Evolutionary conservation across 1,284 basidiomycete genomes (phyloP).

Genomic region (Takashimella tepidaria): DNA sequence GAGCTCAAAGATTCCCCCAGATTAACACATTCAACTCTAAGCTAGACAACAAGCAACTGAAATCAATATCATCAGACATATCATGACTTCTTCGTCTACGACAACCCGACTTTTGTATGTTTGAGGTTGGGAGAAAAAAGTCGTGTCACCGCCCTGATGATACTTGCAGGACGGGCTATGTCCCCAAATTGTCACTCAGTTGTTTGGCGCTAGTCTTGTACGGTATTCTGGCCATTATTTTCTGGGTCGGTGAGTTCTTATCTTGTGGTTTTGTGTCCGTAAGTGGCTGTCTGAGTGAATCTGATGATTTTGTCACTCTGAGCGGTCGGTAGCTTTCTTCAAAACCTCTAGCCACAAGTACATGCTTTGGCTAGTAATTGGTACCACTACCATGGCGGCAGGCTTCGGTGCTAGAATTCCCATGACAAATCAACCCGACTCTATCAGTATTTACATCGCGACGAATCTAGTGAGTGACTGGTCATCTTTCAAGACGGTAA

Average conservation of each 20-base stretch:
- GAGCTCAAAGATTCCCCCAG: too few species aligned
- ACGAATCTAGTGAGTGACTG: conserved; percentile 53
- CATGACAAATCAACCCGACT: conserved; percentile 30
- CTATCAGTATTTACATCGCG: conserved; percentile 52
- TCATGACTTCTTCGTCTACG: too few species aligned
- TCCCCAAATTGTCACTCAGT: background rate
- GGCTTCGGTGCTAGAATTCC: conserved; percentile 43
- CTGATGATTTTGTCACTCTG: background rate
- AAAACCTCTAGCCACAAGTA: conserved; percentile 14
- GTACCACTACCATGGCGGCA: conserved; percentile 42
- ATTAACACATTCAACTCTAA: too few species aligned
- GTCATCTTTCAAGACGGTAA: background rate
- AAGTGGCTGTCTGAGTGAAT: too few species aligned
- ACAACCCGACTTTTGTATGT: background rate
- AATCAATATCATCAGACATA: too few species aligned
- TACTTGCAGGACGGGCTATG: background rate
- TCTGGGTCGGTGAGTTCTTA: background rate
- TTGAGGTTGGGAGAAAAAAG: too few species aligned
- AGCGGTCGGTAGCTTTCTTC: conserved; percentile 13
- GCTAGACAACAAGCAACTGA: too few species aligned
- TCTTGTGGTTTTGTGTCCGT: too few species aligned
- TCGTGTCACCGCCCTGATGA: background rate
- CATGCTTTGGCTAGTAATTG: conserved; percentile 26
- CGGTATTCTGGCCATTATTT: background rate
- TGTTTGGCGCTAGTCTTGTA: background rate